A percentile compares a stretch with the other conserved stretches of the same genome.
Evolutionary conservation across 495 filamentous ascomycete genomes (phyloP).

Genomic region (Aeminium ludgeri): DNA sequence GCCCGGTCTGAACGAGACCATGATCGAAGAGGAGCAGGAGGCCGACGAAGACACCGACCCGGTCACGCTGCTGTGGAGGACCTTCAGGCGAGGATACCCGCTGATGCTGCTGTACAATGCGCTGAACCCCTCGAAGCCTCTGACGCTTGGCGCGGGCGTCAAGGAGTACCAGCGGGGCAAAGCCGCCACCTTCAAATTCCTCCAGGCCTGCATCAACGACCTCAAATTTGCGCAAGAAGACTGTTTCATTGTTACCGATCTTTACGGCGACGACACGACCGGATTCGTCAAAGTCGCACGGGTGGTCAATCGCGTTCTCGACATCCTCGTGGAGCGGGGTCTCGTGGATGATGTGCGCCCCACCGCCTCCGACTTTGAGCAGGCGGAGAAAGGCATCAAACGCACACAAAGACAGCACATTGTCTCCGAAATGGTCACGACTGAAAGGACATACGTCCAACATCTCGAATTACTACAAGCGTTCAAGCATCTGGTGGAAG

Average conservation of each 20-base stretch:
- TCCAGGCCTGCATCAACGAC: constrained; percentile 51
- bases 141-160: constrained; percentile 42
- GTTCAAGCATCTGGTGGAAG: constrained; percentile 76
- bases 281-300: constrained; percentile 91
- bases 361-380: constrained; percentile 12
- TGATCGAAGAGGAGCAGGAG: constrained; percentile 46
- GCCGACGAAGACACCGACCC: constrained; percentile 60
- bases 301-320: constrained; percentile 76
- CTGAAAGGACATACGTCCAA: constrained; percentile 96
- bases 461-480: constrained; percentile 88
- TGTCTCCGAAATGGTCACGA: constrained; percentile 76
- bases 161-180: constrained; percentile 47
- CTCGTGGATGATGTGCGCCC: constrained; percentile 27
- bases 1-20: constrained; percentile 58
- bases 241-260: constrained; percentile 77
- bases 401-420: constrained; percentile 75
- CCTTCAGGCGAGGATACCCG: constrained; percentile 67
- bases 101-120: constrained; percentile 81
- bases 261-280: constrained; percentile 86
- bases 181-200: constrained; percentile 52
- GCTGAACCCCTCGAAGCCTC: constrained; percentile 43
- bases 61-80: constrained; percentile 79
- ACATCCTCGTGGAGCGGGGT: constrained; percentile 60
- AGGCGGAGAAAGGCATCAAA: constrained; percentile 24
- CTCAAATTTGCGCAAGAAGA: constrained; percentile 62